Base-by-base conservation (phyloP, 345 rosid species). In the Heritiera littoralis region DNA sequence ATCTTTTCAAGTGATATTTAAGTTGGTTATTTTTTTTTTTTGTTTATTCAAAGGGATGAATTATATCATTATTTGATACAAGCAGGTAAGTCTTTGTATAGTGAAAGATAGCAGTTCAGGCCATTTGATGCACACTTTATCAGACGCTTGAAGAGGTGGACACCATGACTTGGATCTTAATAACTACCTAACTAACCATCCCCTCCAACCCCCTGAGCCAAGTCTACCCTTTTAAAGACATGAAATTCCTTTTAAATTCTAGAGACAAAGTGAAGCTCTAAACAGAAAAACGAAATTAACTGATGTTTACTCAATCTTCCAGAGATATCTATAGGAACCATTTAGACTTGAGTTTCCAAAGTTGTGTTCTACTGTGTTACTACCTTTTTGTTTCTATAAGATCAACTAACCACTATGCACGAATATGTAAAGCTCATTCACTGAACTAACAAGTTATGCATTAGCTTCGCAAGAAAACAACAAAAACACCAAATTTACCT, bases 401-500 rank as follows among this genome's bases (percentile, higher is more conserved):
- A 51, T 30, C 75, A 51, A 71, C 18, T 14, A 7, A 71, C 12
- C 75, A 51, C 38, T 13, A 70, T 70, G 48, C 35, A 46, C 23
- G 56, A 40, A 69, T 46, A 49, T 14, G 14, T 30, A 30, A 23
- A 23, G 28, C 28, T 23, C 28, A 23, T 23, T 23, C 28, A 23
- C 28, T 23, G 28, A 23, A 18, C 61, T 72, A 72, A 55, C 9
- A 54, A 17, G 15, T 54, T 32, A 17, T 13, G 56, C 32, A n/a
- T 15, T 5, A 18, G 2, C 55, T n/a, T 59, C 40, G 52, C 56
- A 66, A 69, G 52, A 23, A 48, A 76, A 23, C 56, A 60, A 81
- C 9, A 66, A 76, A 52, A 66, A 71, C 75, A 78, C 6, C n/a
- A 60, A 76, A 80, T n/a, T 77, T 38, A 94, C 98, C 95, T 96